phyloP scores from a whole-genome alignment of 768 basidiomycete species.

The Naganishia vaughanmartiniae region DNA sequence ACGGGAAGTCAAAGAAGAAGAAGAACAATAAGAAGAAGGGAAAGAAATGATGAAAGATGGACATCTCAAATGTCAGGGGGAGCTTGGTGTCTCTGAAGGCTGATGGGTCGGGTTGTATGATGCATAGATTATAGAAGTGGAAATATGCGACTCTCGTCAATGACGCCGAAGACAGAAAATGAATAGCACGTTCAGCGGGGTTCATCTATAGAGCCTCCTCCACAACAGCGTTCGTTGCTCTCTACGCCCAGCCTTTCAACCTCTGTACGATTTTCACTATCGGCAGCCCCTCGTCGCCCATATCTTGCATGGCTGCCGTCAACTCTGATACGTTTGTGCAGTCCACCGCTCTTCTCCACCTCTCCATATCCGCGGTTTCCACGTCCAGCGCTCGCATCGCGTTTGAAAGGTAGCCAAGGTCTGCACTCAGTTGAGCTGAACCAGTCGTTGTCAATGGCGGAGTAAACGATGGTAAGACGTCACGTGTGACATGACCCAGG shows the following conservation, averaged over 20 bases:
- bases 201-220: background rate
- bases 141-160: background rate
- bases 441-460: conserved; percentile 62
- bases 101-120: background rate
- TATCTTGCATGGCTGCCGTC: conserved; percentile 17
- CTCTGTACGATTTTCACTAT: conserved; percentile 8
- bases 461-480: conserved; percentile 69
- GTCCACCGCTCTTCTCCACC: conserved; percentile 60
- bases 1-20: conserved; percentile 23
- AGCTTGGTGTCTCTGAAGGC: too few relatives aligned
- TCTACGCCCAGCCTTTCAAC: conserved; percentile 6
- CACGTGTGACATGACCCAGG: conserved; percentile 67
- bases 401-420: conserved; percentile 84
- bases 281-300: conserved; percentile 10
- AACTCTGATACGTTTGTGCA: conserved; percentile 11
- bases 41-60: conserved; percentile 2
- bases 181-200: background rate
- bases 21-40: conserved; percentile 25
- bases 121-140: background rate
- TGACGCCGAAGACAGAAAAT: background rate
- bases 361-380: conserved; percentile 72
- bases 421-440: conserved; percentile 76
- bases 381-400: conserved; percentile 88
- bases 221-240: background rate
- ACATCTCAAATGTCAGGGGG: too few relatives aligned